Evolutionary conservation across 306 rosid species (phyloP).

Genomic region (Corylus americana): DNA sequence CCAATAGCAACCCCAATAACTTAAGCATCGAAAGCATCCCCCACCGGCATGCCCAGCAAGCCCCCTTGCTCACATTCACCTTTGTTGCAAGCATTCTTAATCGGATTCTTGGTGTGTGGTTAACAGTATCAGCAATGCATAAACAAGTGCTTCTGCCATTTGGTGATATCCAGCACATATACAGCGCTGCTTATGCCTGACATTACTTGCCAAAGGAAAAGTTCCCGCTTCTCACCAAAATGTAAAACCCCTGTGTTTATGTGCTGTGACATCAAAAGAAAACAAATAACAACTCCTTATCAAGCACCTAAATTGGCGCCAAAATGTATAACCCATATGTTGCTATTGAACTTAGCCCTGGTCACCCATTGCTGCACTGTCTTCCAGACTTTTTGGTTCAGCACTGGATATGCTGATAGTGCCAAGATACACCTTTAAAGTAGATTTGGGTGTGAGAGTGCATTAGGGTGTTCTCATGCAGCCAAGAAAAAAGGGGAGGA

Average conservation of each 20-base stretch:
- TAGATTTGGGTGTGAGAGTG: not conserved
- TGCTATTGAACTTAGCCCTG: not conserved
- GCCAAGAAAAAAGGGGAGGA: too few species aligned
- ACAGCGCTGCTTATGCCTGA: not conserved
- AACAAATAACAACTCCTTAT: not conserved
- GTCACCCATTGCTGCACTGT: not conserved
- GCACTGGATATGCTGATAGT: not conserved
- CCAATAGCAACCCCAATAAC: too few species aligned
- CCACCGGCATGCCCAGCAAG: too few species aligned
- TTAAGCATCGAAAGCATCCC: too few species aligned
- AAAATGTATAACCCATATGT: not conserved
- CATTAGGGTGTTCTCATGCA: not conserved
- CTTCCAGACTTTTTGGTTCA: not conserved
- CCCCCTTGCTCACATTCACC: too few species aligned
- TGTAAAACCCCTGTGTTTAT: not conserved
- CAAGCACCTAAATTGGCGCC: not conserved
- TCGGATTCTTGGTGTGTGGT: too few species aligned
- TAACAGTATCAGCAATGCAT: not conserved
- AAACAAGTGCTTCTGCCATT: not conserved
- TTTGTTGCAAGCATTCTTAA: too few species aligned
- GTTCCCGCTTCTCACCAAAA: not conserved
- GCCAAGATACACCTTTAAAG: not conserved
- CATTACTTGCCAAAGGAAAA: not conserved
- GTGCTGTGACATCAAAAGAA: not conserved
- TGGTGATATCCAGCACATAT: not conserved